These are phyloP conservation scores for Melastoma candidum DNA, from an alignment of 441 rosid species.

Conservation along the genomic window DNA sequence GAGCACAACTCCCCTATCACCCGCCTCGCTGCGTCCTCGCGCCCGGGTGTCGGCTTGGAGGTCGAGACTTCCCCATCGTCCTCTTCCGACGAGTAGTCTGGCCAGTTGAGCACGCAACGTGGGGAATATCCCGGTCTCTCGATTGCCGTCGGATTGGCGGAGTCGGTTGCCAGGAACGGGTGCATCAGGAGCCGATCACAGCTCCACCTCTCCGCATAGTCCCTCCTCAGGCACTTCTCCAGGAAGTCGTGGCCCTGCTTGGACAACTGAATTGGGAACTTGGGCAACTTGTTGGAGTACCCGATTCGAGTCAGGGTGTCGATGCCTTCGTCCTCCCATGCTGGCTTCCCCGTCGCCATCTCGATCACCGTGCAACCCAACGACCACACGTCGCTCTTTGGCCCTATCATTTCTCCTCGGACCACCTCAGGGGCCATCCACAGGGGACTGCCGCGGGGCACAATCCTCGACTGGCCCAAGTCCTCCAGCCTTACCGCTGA, in stretches of 20 bases:
- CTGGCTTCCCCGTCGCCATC: constrained; percentile 59
- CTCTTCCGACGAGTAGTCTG: constrained; percentile 26
- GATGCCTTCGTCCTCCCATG: constrained; percentile 50
- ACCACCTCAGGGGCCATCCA: constrained; percentile 95
- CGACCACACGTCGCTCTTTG: constrained; percentile 78
- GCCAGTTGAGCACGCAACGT: constrained; percentile 61
- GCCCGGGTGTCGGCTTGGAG: constrained; percentile 7
- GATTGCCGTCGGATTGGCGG: constrained; percentile 6
- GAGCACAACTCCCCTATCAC: constrained; percentile 36
- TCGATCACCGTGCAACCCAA: constrained; percentile 67
- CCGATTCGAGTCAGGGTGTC: constrained; percentile 44
- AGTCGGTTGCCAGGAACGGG: constrained; percentile 36
- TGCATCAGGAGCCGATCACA: constrained; percentile 59
- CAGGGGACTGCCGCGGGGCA: constrained; percentile 71
- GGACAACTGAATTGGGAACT: constrained; percentile 31
- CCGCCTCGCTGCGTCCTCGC: constrained; percentile 11
- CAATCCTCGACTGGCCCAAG: not conserved
- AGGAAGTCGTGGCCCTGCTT: constrained; percentile 46
- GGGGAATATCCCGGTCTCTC: constrained; percentile 35
- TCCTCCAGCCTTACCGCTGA: constrained; percentile 24
- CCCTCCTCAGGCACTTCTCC: constrained; percentile 44
- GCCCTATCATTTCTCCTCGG: constrained; percentile 55
- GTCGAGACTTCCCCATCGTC: constrained; percentile 2
- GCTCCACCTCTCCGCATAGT: constrained; percentile 49
- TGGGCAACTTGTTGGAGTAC: constrained; percentile 35